phyloP scores from a whole-genome alignment of 1,284 basidiomycete species.

The Apiotrichum gamsii region DNA sequence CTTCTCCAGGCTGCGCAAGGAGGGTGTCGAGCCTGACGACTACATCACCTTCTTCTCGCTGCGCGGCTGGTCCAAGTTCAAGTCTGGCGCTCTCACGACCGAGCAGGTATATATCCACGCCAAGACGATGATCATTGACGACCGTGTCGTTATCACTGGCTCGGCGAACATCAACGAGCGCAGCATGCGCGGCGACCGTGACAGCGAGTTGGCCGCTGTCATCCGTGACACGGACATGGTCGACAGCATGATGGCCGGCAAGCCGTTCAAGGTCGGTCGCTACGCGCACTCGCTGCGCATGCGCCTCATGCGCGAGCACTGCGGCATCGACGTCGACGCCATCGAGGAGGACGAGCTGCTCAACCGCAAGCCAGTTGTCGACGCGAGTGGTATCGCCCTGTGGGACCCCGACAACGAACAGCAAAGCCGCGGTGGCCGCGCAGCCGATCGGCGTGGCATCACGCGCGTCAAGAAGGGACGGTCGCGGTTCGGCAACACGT shows the following conservation, averaged over 20 bases:
- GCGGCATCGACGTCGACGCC: conserved; percentile 89
- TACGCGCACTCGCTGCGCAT: conserved; percentile 93
- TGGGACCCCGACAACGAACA: conserved; percentile 83
- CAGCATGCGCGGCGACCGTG: conserved; percentile 89
- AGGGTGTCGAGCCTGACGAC: conserved; percentile 87
- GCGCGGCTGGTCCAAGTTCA: conserved; percentile 88
- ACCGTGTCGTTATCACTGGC: conserved; percentile 91
- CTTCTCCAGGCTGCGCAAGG: conserved; percentile 75
- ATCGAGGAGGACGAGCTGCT: conserved; percentile 70
- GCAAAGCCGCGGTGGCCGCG: conserved; percentile 23
- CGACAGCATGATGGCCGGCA: conserved; percentile 84
- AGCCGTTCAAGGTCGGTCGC: conserved; percentile 89
- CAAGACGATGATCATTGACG: conserved; percentile 87
- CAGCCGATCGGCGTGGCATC: conserved; percentile 37
- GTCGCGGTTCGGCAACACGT: conserved; percentile 32
- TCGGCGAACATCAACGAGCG: conserved; percentile 99
- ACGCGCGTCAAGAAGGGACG: conserved; percentile 42
- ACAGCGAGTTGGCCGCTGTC: conserved; percentile 88
- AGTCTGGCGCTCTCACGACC: conserved; percentile 75
- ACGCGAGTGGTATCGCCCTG: conserved; percentile 55
- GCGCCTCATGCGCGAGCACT: conserved; percentile 92
- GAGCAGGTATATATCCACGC: conserved; percentile 91
- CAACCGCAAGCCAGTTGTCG: conserved; percentile 54
- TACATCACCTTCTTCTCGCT: conserved; percentile 90
- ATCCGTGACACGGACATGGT: conserved; percentile 97